phyloP scores from a whole-genome alignment of 345 rosid genomes.

The Kernera saxatilis region DNA sequence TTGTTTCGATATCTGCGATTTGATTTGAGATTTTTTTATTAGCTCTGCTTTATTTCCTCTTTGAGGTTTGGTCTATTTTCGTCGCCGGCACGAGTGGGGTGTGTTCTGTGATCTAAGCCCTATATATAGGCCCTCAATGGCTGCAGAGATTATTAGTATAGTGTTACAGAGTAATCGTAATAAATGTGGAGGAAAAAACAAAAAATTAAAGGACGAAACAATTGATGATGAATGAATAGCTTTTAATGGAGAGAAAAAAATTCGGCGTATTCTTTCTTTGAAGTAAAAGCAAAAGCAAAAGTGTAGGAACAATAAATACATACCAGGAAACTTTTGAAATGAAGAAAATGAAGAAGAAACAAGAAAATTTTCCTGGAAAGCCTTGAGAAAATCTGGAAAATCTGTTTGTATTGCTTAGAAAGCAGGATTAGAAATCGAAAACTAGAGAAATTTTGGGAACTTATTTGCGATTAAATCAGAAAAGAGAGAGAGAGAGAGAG shows the following conservation, averaged over 20 bases:
- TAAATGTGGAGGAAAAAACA: background rate
- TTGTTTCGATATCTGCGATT: conserved; percentile 10
- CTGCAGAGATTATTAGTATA: conserved; percentile 11
- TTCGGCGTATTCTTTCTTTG: background rate
- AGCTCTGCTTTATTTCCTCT: background rate
- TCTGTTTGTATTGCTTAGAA: background rate
- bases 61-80: background rate
- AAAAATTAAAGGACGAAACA: background rate
- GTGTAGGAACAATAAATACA: conserved; percentile 14
- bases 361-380: background rate
- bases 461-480: background rate
- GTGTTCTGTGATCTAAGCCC: conserved; percentile 20
- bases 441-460: background rate
- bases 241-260: background rate
- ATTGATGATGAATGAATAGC: conserved; percentile 1
- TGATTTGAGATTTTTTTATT: background rate
- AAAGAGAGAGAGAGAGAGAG: background rate
- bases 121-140: conserved; percentile 29
- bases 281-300: background rate
- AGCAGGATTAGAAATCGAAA: background rate
- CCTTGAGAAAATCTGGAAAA: background rate
- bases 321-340: conserved; percentile 6
- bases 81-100: conserved; percentile 32
- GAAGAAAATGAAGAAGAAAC: background rate
- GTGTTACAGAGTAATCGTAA: conserved; percentile 15